phyloP scores from a whole-genome alignment of 1,284 basidiomycete species.

The Ceratobasidium sp. region DNA sequence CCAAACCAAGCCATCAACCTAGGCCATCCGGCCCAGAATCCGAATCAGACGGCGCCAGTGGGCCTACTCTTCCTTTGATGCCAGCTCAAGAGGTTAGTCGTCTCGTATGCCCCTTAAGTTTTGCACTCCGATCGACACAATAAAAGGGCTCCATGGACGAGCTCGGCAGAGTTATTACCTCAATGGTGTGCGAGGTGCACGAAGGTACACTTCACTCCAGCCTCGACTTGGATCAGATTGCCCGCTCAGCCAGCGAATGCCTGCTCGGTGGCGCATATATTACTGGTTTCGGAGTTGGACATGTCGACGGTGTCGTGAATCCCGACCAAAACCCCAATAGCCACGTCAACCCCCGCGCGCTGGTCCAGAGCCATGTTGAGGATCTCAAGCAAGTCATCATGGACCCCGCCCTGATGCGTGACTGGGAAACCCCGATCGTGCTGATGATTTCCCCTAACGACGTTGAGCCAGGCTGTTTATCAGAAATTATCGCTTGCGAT shows the following conservation, averaged over 20 bases:
- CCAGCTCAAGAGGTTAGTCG: no score
- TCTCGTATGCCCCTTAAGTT: no score
- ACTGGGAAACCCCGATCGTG: not conserved
- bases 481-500: not conserved
- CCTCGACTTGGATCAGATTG: not conserved
- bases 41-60: no score
- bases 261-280: not conserved
- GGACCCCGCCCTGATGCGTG: not conserved
- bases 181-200: not conserved
- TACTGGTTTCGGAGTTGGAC: not conserved
- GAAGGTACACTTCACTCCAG: not conserved
- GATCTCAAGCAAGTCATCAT: not conserved
- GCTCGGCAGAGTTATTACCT: no score
- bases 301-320: not conserved
- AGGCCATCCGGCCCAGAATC: no score
- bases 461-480: not conserved
- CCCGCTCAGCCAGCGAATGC: not conserved
- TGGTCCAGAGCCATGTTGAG: not conserved
- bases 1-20: no score
- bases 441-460: not conserved
- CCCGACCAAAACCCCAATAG: not conserved
- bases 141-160: no score
- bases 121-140: no score
- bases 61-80: no score
- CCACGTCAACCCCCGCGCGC: not conserved